Base-by-base conservation (phyloP, 139 green algal species). In the Cymbomonas tetramitiformis region DNA sequence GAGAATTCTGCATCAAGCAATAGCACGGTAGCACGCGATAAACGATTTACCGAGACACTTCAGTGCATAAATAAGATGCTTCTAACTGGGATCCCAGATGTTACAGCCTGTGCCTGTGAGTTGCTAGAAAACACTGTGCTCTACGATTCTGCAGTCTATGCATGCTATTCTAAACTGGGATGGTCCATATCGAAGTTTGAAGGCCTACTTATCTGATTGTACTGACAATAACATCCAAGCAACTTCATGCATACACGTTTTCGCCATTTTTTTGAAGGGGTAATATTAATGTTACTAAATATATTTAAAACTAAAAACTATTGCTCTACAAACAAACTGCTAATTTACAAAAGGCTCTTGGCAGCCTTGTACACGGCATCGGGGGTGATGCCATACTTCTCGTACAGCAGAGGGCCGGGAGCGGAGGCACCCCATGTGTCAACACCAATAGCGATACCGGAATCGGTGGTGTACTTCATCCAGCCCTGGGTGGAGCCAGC, bases 341-440 rank as follows among this genome's bases (percentile, higher is more conserved):
- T 33, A 55, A 55, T 56, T 51, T 72, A 75, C 61, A 74, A 50
- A 3, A 61, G 18, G n/a, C 46, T 51, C 77, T 96, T 94, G 69
- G 77, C 81, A 0, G 82, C 80, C 9, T 68, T 74, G 1, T 88
- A 68, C 2, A 94, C 67, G 2, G 68, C 70, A 9, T 86, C 79
- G 23, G 55, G 46, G 30, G 80, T 95, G 74, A 98, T 91, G 65
- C 90, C 90, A 65, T 81, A 95, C 83, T 96, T 75, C 80, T 95
- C 71, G 78, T 97, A 99, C 51, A 97, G 71, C 23, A 77, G 72
- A 47, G 67, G 51, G 21, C 76, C 87, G 46, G 88, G 90, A 7
- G 86, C 91, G 30, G 83, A 94, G 7, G 90, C 89, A 50, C 91
- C 91, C 51, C 96, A 99, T 43, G 60, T 57, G 71, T 97, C 85